These are phyloP conservation scores for Phaeotremella fagi DNA, from an alignment of 768 basidiomycete species.

Conservation along the genomic window DNA sequence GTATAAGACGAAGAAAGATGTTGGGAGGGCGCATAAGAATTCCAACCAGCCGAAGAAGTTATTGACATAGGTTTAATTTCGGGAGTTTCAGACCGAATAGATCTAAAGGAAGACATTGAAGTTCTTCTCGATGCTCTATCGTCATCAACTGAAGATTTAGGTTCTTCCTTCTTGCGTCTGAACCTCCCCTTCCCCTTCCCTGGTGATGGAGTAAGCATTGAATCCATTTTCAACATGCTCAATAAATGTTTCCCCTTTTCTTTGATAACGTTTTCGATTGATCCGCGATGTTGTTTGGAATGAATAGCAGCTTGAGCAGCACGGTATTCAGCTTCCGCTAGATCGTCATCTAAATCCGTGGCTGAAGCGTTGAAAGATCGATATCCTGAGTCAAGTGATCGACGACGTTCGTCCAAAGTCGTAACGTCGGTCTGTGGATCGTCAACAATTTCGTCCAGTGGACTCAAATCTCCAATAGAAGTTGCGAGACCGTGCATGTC, in stretches of 20 bases:
- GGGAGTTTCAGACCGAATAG: slow-evolving; percentile 1
- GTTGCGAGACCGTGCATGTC: slow-evolving; percentile 22
- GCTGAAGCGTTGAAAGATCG: slow-evolving; percentile 8
- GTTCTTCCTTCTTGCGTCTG: not conserved
- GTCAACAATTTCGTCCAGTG: slow-evolving; percentile 6
- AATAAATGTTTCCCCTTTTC: slow-evolving; percentile 44
- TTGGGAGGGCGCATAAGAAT: not conserved
- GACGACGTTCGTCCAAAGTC: slow-evolving; percentile 53
- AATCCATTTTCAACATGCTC: slow-evolving; percentile 35
- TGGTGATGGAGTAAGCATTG: slow-evolving; percentile 19
- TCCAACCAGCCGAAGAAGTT: not conserved
- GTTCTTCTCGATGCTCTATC: slow-evolving; percentile 12
- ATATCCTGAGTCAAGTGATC: slow-evolving; percentile 53
- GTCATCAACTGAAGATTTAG: slow-evolving; percentile 9
- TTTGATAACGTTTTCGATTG: slow-evolving; percentile 39
- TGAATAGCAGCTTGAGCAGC: slow-evolving; percentile 1
- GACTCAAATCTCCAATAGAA: slow-evolving; percentile 16
- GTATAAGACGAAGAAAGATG: not conserved
- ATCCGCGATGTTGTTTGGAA: slow-evolving; percentile 4
- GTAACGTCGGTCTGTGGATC: slow-evolving; percentile 14
- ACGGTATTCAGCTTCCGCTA: not conserved
- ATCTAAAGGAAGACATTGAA: slow-evolving; percentile 21
- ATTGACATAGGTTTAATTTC: not conserved
- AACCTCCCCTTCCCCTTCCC: not conserved
- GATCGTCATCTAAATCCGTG: slow-evolving; percentile 35